Conservation (phyloP, 352 stramenopile genomes). For the Phytophthora pluvialis region DNA sequence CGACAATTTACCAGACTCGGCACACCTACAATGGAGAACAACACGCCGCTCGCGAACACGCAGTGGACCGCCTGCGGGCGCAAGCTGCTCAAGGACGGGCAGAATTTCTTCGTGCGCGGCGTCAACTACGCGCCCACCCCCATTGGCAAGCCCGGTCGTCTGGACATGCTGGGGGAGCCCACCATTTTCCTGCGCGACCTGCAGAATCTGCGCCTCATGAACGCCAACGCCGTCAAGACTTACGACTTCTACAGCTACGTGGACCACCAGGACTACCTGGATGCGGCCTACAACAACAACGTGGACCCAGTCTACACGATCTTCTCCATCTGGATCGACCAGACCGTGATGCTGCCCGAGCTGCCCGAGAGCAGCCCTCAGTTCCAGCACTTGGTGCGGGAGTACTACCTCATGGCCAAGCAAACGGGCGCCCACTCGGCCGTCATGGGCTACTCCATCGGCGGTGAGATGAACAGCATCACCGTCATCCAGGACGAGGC, state of each 20-base stretch:
- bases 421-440: constrained; percentile 53
- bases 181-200: constrained; percentile 69
- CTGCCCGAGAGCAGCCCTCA: constrained; percentile 30
- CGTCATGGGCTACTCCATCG: constrained; percentile 78
- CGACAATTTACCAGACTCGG: no score
- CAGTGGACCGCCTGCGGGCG: constrained; percentile 65
- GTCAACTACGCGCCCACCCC: constrained; percentile 79
- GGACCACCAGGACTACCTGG: constrained; percentile 59
- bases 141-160: constrained; percentile 54
- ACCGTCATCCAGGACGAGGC: constrained; percentile 51
- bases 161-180: constrained; percentile 64
- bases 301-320: constrained; percentile 66
- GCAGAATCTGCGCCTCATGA: constrained; percentile 71
- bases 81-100: constrained; percentile 63
- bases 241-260: constrained; percentile 69
- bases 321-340: constrained; percentile 81
- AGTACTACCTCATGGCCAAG: constrained; percentile 73
- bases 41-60: constrained; percentile 40
- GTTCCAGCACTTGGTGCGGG: constrained; percentile 56
- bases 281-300: constrained; percentile 67
- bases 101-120: constrained; percentile 72
- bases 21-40: constrained; percentile 11
- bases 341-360: constrained; percentile 51
- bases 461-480: constrained; percentile 79
- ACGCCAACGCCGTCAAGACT: constrained; percentile 76